These are phyloP conservation scores for Penicillium glabrum DNA, from an alignment of 2,329 filamentous ascomycete species.

Conservation along the genomic window DNA sequence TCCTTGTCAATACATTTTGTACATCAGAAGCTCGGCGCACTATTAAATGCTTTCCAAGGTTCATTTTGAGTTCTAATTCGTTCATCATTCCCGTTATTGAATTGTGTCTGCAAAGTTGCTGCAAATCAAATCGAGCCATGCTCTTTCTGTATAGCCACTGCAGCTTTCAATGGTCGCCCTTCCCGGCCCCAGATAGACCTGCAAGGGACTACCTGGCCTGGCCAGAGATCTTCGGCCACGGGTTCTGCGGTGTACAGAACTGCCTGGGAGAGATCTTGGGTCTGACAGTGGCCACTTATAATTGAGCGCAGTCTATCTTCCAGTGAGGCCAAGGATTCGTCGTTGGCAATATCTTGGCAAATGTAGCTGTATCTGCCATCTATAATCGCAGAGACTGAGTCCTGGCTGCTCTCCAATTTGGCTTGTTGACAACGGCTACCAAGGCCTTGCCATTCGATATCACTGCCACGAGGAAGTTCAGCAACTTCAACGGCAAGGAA, in stretches of 20 bases:
- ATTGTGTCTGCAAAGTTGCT: neutral
- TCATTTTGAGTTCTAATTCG: neutral
- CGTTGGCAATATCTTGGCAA: slow-evolving; percentile 31
- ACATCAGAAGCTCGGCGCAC: neutral
- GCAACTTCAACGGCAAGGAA: slow-evolving; percentile 75
- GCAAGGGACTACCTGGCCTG: slow-evolving; percentile 44
- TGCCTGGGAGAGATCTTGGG: slow-evolving; percentile 24
- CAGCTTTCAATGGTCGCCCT: slow-evolving; percentile 36
- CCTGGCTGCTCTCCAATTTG: slow-evolving; percentile 19
- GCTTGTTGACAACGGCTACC: slow-evolving; percentile 52
- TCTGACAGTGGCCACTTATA: slow-evolving; percentile 18
- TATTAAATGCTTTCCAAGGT: neutral
- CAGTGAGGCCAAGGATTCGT: slow-evolving; percentile 15
- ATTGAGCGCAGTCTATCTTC: slow-evolving; percentile 25
- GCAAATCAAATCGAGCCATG: neutral
- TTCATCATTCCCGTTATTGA: neutral
- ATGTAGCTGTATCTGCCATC: slow-evolving; percentile 27
- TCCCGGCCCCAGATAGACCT: slow-evolving; percentile 40
- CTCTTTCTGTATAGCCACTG: slow-evolving; percentile 33
- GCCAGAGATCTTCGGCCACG: slow-evolving; percentile 21
- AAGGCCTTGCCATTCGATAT: slow-evolving; percentile 80
- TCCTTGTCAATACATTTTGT: too few relatives aligned
- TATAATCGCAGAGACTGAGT: slow-evolving; percentile 21
- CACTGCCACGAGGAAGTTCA: slow-evolving; percentile 69
- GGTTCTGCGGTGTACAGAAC: slow-evolving; percentile 37